Base-by-base conservation (phyloP, 2,329 filamentous ascomycete species). In the Scedosporium boydii region DNA sequence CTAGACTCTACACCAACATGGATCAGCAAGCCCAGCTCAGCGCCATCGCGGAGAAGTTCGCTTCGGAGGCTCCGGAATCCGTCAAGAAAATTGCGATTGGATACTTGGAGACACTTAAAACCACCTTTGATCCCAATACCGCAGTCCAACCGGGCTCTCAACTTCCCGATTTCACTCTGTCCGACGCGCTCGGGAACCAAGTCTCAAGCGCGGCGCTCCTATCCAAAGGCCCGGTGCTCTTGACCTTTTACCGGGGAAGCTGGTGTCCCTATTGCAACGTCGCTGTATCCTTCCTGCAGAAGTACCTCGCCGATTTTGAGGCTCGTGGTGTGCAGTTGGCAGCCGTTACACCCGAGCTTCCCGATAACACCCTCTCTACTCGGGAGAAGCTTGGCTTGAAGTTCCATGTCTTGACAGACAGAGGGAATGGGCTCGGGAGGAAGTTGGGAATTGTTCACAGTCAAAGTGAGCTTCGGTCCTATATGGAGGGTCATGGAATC, bases 201-300 rank as follows among this genome's bases (percentile, higher is more conserved):
- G 69, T 77, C 1, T 69, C 69, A 2, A 74, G 70, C 62, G 62
- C 59, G 10, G 66, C 69, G 9, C 73, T 75, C 12, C 68, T 74
- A 27, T 61, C 65, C 38, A 66, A 70, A 12, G 73, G 71, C 2
- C 68, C 71, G 1, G 63, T 79, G 18, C 69, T 79, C 29, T 70
- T 79, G 55, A 75, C 73, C n/a, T 79, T 79, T 69, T 79, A 79
- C 69, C 77, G 77, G 57, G 77, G 77, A 16, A 69, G 70, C 60
- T 79, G 77, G 77, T 80, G 77, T 63, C 77, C 77, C 1, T 78
- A 70, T 70, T 79, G 77, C 71, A 79, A 78, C 67, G 59, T 78
- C 16, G 70, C 71, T 1, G 67, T 78, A 21, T 67, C 61, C 4
- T 68, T 69, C 21, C 67, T 78, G 0, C 76, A 78, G 63, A 66